phyloP scores from a whole-genome alignment of 2,329 filamentous ascomycete genomes.

The Monosporascus cannonballus region DNA sequence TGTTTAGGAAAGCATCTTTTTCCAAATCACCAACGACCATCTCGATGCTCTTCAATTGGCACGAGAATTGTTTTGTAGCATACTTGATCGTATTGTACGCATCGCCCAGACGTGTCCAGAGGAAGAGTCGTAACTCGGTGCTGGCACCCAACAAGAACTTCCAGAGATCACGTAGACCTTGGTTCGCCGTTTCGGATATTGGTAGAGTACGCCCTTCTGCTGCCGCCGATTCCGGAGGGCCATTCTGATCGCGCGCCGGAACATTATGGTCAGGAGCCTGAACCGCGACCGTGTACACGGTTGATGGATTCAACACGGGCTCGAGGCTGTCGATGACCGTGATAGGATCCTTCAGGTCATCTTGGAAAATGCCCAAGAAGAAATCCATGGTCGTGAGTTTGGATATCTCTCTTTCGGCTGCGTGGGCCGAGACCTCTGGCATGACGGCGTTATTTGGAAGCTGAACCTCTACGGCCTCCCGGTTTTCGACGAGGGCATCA shows the following conservation, averaged over 20 bases:
- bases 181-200: slow-evolving; percentile 46
- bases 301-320: slow-evolving; percentile 74
- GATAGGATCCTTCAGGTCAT: slow-evolving; percentile 73
- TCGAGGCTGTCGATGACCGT: slow-evolving; percentile 87
- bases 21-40: slow-evolving; percentile 63
- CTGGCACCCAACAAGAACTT: slow-evolving; percentile 79
- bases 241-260: slow-evolving; percentile 11
- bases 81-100: slow-evolving; percentile 85
- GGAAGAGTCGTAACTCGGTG: slow-evolving; percentile 74
- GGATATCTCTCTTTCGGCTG: slow-evolving; percentile 84
- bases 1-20: slow-evolving; percentile 56
- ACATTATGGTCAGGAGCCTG: slow-evolving; percentile 11
- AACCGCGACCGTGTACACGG: slow-evolving; percentile 36
- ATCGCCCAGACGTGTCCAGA: slow-evolving; percentile 87
- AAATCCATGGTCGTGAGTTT: slow-evolving; percentile 95
- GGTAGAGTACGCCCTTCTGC: slow-evolving; percentile 25
- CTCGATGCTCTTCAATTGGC: slow-evolving; percentile 78
- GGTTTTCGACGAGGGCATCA: slow-evolving; percentile 38
- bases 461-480: slow-evolving; percentile 40
- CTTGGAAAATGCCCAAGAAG: slow-evolving; percentile 82
- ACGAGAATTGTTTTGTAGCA: slow-evolving; percentile 80
- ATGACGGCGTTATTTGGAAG: slow-evolving; percentile 85
- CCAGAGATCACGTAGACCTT: slow-evolving; percentile 68
- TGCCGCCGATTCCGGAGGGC: slow-evolving; percentile 4
- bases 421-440: slow-evolving; percentile 75